Percentiles rank a stretch among this genome's conserved stretches.
These are phyloP conservation scores for Penicillium cataractarum DNA, from an alignment of 495 filamentous ascomycete genomes.

Conservation along the genomic window DNA sequence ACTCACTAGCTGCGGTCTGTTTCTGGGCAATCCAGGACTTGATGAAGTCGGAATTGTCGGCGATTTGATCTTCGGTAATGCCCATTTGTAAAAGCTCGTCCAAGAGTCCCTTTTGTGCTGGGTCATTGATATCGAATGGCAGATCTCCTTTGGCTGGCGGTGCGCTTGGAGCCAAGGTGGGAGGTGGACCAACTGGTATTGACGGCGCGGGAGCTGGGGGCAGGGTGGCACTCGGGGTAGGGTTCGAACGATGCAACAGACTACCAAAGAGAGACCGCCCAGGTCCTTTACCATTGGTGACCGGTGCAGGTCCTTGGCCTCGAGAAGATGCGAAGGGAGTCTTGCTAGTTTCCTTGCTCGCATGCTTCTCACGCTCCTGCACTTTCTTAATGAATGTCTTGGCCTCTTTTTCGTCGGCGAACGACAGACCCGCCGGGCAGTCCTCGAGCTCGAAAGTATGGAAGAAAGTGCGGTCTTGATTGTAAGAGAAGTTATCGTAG, in stretches of 20 bases:
- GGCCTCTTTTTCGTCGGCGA: slow-evolving; percentile 95
- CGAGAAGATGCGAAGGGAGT: slow-evolving; percentile 72
- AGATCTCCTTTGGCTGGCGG: slow-evolving; percentile 53
- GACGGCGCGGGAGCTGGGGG: slow-evolving; percentile 53
- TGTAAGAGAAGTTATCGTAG: slow-evolving; percentile 91
- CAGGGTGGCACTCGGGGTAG: slow-evolving; percentile 51
- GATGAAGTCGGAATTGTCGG: slow-evolving; percentile 93
- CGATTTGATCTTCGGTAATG: slow-evolving; percentile 89
- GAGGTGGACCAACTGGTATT: slow-evolving; percentile 53
- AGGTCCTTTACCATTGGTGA: slow-evolving; percentile 53
- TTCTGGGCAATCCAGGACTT: slow-evolving; percentile 85
- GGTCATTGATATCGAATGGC: slow-evolving; percentile 80
- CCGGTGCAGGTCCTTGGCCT: slow-evolving; percentile 48
- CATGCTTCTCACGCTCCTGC: slow-evolving; percentile 90
- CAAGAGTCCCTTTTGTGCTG: slow-evolving; percentile 80
- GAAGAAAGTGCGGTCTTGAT: slow-evolving; percentile 95
- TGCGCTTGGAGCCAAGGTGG: slow-evolving; percentile 28
- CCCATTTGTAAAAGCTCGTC: slow-evolving; percentile 84
- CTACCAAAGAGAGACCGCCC: slow-evolving; percentile 65
- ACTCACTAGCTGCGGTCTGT: slow-evolving; percentile 55
- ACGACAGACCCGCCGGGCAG: slow-evolving; percentile 86
- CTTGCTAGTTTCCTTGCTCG: slow-evolving; percentile 77
- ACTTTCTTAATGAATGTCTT: slow-evolving; percentile 94
- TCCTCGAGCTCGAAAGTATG: slow-evolving; percentile 95
- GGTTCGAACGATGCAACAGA: slow-evolving; percentile 71